A percentile compares a stretch with the other conserved stretches of the same genome.
These are phyloP conservation scores for Rhododendron mucronatum DNA, from an alignment of 148 eudicot species.

Conservation along the genomic window DNA sequence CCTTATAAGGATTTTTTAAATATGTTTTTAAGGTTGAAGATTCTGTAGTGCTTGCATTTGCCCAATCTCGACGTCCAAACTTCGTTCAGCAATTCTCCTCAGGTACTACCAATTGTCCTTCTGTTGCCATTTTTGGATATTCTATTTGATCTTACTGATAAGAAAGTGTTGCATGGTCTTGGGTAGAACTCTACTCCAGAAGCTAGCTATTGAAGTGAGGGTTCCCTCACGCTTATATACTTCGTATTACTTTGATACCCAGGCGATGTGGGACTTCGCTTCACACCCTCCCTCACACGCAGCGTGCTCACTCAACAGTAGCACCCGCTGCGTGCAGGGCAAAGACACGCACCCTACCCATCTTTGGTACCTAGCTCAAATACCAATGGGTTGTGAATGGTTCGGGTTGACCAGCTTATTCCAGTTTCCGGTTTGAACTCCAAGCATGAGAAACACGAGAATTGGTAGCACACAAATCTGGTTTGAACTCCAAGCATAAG, in stretches of 20 bases:
- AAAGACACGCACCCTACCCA: not conserved
- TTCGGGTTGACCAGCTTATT: not conserved
- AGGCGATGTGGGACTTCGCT: not conserved
- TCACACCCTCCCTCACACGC: not conserved
- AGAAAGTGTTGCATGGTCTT: not conserved
- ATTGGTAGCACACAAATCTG: not conserved
- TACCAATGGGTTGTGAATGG: not conserved
- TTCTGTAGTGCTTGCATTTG: constrained; percentile 81
- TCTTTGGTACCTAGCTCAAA: not conserved
- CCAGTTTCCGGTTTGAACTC: no score
- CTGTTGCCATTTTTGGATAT: not conserved
- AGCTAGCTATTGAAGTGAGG: not conserved
- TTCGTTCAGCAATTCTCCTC: constrained; percentile 43
- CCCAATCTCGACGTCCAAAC: constrained; percentile 68
- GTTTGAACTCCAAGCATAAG: not conserved
- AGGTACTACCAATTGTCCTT: constrained; percentile 37
- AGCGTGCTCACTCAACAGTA: not conserved
- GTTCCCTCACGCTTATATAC: not conserved
- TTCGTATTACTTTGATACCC: not conserved
- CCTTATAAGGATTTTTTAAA: not conserved
- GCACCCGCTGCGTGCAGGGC: not conserved
- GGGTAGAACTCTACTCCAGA: not conserved
- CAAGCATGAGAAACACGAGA: no score
- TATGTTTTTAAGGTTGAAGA: constrained; percentile 71
- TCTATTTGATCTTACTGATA: not conserved